Percentiles rank a stretch among this genome's conserved stretches.
These are phyloP conservation scores for Chalaropsis thielavioides DNA, from an alignment of 2,329 filamentous ascomycete species.

Conservation along the genomic window DNA sequence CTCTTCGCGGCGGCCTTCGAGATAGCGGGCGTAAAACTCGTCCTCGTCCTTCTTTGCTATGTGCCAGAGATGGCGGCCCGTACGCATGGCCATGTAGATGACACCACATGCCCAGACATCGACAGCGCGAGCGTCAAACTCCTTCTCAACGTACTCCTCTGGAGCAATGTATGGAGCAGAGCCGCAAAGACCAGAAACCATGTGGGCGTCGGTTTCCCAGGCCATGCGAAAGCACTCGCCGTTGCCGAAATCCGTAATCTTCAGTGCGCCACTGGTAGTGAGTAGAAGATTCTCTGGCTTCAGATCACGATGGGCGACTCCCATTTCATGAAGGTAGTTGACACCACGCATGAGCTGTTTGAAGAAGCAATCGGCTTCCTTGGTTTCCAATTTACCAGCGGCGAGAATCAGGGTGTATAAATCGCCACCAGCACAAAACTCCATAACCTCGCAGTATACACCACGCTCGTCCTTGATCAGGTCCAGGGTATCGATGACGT, in stretches of 20 bases:
- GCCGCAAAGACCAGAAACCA: slow-evolving; percentile 93
- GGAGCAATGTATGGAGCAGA: slow-evolving; percentile 95
- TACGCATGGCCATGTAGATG: slow-evolving; percentile 99
- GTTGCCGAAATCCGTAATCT: slow-evolving; percentile 98
- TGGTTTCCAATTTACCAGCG: slow-evolving; percentile 78
- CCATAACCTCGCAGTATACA: slow-evolving; percentile 98
- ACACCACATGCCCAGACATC: slow-evolving; percentile 98
- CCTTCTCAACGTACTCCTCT: slow-evolving; percentile 87
- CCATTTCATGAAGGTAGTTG: slow-evolving; percentile 99
- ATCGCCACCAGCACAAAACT: slow-evolving; percentile 93
- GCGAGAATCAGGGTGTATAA: slow-evolving; percentile 86
- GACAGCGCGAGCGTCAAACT: slow-evolving; percentile 94
- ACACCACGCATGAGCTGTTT: slow-evolving; percentile 98
- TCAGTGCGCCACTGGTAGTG: slow-evolving; percentile 81
- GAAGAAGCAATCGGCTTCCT: slow-evolving; percentile 95
- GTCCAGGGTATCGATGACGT: slow-evolving; percentile 95
- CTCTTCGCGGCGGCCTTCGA: slow-evolving; percentile 84
- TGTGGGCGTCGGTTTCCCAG: slow-evolving; percentile 96
- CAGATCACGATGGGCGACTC: slow-evolving; percentile 87
- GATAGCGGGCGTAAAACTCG: slow-evolving; percentile 89
- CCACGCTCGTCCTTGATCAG: slow-evolving; percentile 91
- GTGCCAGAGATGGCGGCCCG: slow-evolving; percentile 87
- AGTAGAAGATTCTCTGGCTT: slow-evolving; percentile 94
- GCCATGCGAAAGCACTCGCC: slow-evolving; percentile 99
- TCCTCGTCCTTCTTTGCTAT: slow-evolving; percentile 95